Percentiles rank a stretch among this genome's conserved stretches.
Conservation (phyloP, 306 rosid genomes). For the Glycine tomentella region DNA sequence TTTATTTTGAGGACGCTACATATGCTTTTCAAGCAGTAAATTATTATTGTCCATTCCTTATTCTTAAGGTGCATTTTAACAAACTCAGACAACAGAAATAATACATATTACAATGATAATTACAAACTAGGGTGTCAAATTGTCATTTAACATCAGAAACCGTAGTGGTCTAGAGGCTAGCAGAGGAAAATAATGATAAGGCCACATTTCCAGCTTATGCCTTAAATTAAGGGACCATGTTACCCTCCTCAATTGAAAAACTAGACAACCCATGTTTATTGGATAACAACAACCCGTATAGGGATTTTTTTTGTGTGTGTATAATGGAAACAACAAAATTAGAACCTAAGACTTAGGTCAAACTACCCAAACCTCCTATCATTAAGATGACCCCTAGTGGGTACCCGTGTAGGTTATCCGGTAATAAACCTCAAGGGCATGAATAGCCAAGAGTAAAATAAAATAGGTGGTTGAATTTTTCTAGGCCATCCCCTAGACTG, state of each 20-base stretch:
- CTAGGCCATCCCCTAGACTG: constrained; percentile 36
- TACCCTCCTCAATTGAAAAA: constrained; percentile 56
- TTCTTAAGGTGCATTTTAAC: not conserved
- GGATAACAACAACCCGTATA: too few relatives aligned
- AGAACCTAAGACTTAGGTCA: too few relatives aligned
- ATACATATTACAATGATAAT: not conserved
- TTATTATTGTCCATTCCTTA: not conserved
- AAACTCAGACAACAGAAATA: not conserved
- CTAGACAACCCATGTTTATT: constrained; percentile 47
- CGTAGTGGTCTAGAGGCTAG: not conserved
- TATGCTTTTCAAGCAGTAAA: not conserved
- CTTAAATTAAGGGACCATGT: too few relatives aligned
- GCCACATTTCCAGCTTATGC: constrained; percentile 48
- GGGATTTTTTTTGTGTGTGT: too few relatives aligned
- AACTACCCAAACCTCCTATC: too few relatives aligned
- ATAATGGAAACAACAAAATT: too few relatives aligned
- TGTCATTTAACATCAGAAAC: not conserved
- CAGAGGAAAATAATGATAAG: not conserved
- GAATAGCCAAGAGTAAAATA: not conserved
- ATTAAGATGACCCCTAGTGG: too few relatives aligned
- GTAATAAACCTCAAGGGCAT: not conserved
- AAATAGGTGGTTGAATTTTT: constrained; percentile 3
- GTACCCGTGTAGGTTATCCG: too few relatives aligned
- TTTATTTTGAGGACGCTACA: not conserved
- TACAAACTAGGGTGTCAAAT: constrained; percentile 2